Percentiles rank a stretch among this genome's conserved stretches.
phyloP scores from a whole-genome alignment of 2,329 filamentous ascomycete species.

The Fusarium drepaniforme region DNA sequence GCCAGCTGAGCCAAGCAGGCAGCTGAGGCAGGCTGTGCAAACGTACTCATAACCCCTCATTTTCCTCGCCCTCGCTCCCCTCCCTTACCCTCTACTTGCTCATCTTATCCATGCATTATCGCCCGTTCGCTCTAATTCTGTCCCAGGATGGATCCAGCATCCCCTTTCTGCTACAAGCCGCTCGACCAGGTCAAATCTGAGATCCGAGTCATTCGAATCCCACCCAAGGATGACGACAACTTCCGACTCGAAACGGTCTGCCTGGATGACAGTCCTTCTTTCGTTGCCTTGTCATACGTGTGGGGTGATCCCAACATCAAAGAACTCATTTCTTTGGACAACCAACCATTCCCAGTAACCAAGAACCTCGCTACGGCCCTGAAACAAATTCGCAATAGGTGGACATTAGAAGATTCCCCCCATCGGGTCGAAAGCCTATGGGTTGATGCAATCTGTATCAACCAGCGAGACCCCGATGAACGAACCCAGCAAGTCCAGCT shows the following conservation, averaged over 20 bases:
- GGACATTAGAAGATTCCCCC: background rate
- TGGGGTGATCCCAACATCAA: slow-evolving; percentile 52
- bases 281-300: slow-evolving; percentile 39
- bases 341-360: background rate
- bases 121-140: background rate
- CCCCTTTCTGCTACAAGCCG: background rate
- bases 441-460: background rate
- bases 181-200: background rate
- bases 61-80: background rate
- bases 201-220: background rate
- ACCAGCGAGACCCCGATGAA: background rate
- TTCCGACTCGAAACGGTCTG: background rate
- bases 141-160: background rate
- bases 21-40: background rate
- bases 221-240: background rate
- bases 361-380: background rate
- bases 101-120: background rate
- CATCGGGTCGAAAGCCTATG: background rate
- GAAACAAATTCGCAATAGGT: background rate
- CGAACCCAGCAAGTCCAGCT: background rate
- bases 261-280: background rate
- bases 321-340: background rate
- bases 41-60: background rate
- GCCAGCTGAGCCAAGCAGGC: background rate
- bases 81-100: background rate